Conservation (phyloP, 805 yeast species). For the Hanseniaspora taiwanica region DNA sequence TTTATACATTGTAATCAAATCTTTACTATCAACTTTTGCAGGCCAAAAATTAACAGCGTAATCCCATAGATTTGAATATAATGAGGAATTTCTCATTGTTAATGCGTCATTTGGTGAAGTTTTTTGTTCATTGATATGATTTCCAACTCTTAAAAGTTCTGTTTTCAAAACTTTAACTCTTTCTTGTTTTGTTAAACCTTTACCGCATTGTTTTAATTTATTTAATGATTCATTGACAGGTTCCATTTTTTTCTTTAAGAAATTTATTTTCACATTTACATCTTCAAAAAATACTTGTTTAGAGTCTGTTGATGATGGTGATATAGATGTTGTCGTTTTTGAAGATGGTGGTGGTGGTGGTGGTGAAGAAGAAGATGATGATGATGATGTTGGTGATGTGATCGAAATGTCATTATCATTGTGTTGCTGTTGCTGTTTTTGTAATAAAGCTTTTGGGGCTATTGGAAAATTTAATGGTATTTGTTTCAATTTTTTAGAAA, state of each 20-base stretch:
- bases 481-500: background rate
- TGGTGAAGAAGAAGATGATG: too few relatives aligned
- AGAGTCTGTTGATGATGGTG: constrained; percentile 66
- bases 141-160: constrained; percentile 63
- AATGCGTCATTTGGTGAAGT: constrained; percentile 10
- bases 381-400: too few relatives aligned
- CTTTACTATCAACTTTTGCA: constrained; percentile 58
- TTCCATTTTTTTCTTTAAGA: constrained; percentile 30
- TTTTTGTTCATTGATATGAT: constrained; percentile 38
- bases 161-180: constrained; percentile 61
- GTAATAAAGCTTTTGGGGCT: background rate
- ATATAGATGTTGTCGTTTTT: constrained; percentile 28
- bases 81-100: constrained; percentile 23
- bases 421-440: background rate
- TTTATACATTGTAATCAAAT: constrained; percentile 64
- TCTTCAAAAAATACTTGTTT: too few relatives aligned
- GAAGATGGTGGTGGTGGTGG: background rate
- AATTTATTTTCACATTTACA: background rate
- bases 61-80: constrained; percentile 64
- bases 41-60: constrained; percentile 85
- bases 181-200: constrained; percentile 60
- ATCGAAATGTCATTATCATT: too few relatives aligned
- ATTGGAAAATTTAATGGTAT: background rate
- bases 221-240: constrained; percentile 57
- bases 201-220: constrained; percentile 55